phyloP scores from a whole-genome alignment of 345 rosid genomes.

The Eucalyptus marginata region DNA sequence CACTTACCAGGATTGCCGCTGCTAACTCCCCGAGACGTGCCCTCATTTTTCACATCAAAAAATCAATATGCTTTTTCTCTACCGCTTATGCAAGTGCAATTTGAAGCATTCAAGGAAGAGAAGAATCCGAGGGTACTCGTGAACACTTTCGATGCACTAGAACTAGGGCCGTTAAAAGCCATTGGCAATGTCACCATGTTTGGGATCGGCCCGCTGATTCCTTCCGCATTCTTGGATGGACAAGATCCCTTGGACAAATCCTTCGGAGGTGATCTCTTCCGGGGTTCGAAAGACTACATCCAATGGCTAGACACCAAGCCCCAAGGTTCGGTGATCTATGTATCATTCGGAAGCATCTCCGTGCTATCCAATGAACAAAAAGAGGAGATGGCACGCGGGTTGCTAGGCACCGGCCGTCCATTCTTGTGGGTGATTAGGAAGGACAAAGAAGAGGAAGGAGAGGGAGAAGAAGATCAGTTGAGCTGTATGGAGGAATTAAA shows the following conservation, averaged over 20 bases:
- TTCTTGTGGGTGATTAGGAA: conserved; percentile 51
- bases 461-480: neutral
- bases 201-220: conserved; percentile 45
- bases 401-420: conserved; percentile 10
- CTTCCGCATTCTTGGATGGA: conserved; percentile 13
- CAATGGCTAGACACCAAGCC: conserved; percentile 30
- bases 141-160: conserved; percentile 55
- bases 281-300: conserved; percentile 7
- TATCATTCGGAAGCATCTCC: conserved; percentile 41
- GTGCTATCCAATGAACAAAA: conserved; percentile 15
- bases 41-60: conserved; percentile 21
- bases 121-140: conserved; percentile 34
- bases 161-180: conserved; percentile 21
- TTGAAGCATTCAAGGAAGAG: conserved; percentile 17
- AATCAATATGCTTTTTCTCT: neutral
- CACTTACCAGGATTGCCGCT: neutral
- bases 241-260: conserved; percentile 3
- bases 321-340: conserved; percentile 18
- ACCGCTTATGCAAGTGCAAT: conserved; percentile 2
- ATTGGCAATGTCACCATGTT: conserved; percentile 4
- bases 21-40: conserved; percentile 19
- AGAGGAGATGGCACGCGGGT: conserved; percentile 33
- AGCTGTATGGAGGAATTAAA: conserved; percentile 31
- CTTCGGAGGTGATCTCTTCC: conserved; percentile 20
- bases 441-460: conserved; percentile 3